Evolutionary conservation across 352 stramenopile genomes (phyloP).

Genomic region (Pythium apleroticum): DNA sequence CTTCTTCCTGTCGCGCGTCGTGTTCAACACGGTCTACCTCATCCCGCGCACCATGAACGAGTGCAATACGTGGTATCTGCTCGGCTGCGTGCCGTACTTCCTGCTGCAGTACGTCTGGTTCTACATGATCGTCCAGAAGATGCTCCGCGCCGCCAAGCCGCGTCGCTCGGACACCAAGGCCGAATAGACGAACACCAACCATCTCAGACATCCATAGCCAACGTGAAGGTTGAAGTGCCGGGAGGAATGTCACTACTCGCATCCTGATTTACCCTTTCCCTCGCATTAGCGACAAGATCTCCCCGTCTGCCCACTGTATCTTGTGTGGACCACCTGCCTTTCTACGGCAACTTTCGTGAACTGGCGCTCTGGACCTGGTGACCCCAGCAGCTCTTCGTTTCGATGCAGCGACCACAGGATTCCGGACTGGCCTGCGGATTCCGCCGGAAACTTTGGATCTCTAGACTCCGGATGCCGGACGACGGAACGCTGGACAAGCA

Average conservation of each 20-base stretch:
- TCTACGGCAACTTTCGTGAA: neutral
- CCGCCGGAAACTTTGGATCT: neutral
- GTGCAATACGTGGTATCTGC: constrained; percentile 58
- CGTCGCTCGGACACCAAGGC: constrained; percentile 5
- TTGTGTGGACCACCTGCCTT: neutral
- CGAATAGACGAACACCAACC: neutral
- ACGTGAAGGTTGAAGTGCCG: neutral
- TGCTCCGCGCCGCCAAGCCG: constrained; percentile 25
- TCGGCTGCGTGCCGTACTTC: constrained; percentile 64
- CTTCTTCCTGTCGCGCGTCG: constrained; percentile 72
- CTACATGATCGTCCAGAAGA: constrained; percentile 66
- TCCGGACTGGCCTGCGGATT: neutral
- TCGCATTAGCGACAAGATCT: neutral
- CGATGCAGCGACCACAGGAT: neutral
- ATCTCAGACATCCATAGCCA: neutral
- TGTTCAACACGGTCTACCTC: constrained; percentile 70
- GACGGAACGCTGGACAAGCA: too few species aligned
- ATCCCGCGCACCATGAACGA: constrained; percentile 41
- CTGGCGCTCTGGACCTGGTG: neutral
- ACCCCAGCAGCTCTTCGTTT: neutral
- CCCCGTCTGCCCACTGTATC: neutral
- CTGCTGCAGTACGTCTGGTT: constrained; percentile 77
- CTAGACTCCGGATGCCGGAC: neutral
- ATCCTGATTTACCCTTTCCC: neutral
- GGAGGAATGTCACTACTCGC: neutral